Base-by-base conservation (phyloP, 257 asterid species). In the Marsdenia floribunda region DNA sequence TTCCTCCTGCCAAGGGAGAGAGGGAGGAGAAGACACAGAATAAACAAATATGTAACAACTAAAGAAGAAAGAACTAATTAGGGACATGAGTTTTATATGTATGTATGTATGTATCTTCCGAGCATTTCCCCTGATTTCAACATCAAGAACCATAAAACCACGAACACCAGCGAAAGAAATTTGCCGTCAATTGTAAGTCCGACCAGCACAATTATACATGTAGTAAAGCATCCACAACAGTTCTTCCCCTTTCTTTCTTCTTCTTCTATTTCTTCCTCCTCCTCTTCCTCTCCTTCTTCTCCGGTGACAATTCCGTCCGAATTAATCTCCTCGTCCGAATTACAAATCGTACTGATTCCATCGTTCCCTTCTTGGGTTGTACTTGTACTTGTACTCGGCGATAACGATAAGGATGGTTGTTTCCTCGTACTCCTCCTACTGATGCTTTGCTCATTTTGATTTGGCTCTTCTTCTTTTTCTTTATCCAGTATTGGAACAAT, bases 131-230 rank as follows among this genome's bases (percentile, higher is more conserved):
- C 71, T 29, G 86, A 79, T 82, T 85, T 88, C 83, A 85, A 71
- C 76, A 90, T 24, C 77, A 88, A 69, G 66, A 84, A 87, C 85
- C 93, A 91, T 18, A 76, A 69, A 60, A 90, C 70, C 33, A 93
- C 82, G 50, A 88, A 77, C 69, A 76, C 29, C 72, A 91, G 77
- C 0, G 97, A 96, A 18, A 81, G 79, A 1, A 38, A 59, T 50
- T 91, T 86, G 26, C 97, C 96, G 18, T 86, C 90, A 13, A 76
- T 44, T 44, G 13, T 80, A 11, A 93, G 92, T 18, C 97, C 97
- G 8, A 82, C 66, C 19, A 93, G 96, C 57, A 88, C 87, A 18
- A 90, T 81, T 46, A 85, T 46, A 75, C 86, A 77, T 4, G 85
- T 81, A 6, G 83, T 53, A 60, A 81, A 67, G 74, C 72, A 80